Base-by-base conservation (phyloP, 78 protist species). In the Dictyostelium firmibasis region DNA sequence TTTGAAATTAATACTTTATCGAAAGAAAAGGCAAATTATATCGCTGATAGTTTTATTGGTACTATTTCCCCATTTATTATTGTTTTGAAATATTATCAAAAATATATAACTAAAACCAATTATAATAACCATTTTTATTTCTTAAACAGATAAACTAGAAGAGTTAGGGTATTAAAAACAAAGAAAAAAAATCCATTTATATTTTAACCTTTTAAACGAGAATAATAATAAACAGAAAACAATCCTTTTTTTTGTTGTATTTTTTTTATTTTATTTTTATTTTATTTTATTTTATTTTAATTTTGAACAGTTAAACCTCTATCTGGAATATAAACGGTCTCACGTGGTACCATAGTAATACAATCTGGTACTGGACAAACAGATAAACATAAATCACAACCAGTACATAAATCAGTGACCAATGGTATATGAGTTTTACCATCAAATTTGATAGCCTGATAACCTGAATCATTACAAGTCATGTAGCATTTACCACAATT, bases 401-500 rank as follows among this genome's bases (percentile, higher is more conserved):
- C 99, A 10, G 98, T 97, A 81, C 99, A 98, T 41, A 93, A 67
- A 67, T 97, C 98, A 35, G 97, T 95, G 79, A 98, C 92, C 20
- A 35, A 8, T 72, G 99, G 98, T 13, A 98, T 38, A 84, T 98
- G 99, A 41, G 98, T 98, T 84, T 96, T 87, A 3, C 94, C 86
- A 76, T 97, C 96, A 62, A 98, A 98, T 36, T 25, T 47, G 35
- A 95, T 84, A 43, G 96, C 97, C 86, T 86, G 96, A 81, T 97
- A 97, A 94, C 98, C 98, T 57, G 87, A 76, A 94, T 97, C 98
- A 69, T 96, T 96, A 95, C 99, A 98, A 9, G 99, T 97, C 99
- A 98, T 98, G 93, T 96, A 96, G 89, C 99, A 98, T 91, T 98
- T 98, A 74, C 99, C 99, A 84, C 99, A 98, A 97, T 98, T 98